Evolutionary conservation across 2,329 filamentous ascomycete genomes (phyloP), one percentile per base, ranked within the genome.

Genomic region (Microcyclospora tardicrescens): DNA sequence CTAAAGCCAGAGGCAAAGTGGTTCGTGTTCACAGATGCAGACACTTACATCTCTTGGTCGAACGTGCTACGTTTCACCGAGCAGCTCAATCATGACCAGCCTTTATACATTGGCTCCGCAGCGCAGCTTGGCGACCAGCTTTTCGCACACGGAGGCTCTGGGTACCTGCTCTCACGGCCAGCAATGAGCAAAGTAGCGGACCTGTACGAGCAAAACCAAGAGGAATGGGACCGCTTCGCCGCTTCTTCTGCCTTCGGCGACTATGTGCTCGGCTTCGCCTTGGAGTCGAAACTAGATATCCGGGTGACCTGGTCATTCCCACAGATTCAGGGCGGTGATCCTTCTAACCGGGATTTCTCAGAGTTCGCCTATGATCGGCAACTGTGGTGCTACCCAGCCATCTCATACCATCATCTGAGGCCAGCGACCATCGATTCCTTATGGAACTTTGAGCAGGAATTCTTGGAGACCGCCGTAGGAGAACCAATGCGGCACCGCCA

Each of bases 101-200:
- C 61, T n/a, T 43, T 65, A 2, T 72, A 71, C 49, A 61, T 70
- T 42, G 68, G 67, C 3, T 68, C 67, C 13, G 65, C 67, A 45
- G 69, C 67, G 48, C 60, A 63, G 47, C 66, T 70, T 40, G 66
- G 60, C 10, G 62, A 66, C 4, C 59, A 66, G 1, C 54, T 70
- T 11, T 73, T 73, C 50, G 69, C 64, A 1, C 66, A 73, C 40
- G 70, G 69, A 9, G 72, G 72, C 0, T 67, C 63, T 3, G 71
- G 71, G 3, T 70, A 73, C 46, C 58, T 69, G 19, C 47, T 75
- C 24, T 74, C 71, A 0, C 61, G 64, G 2, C 57, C 65, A 4
- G 70, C 69, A 2, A 61, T 74, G 58, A 56, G 61, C 36, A 60
- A 52, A 37, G 60, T 64, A 2, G 59, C 63, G 1, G 55, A 64